Base-by-base conservation (phyloP, 257 asterid genomes). In the Paraleonurus japonicus region DNA sequence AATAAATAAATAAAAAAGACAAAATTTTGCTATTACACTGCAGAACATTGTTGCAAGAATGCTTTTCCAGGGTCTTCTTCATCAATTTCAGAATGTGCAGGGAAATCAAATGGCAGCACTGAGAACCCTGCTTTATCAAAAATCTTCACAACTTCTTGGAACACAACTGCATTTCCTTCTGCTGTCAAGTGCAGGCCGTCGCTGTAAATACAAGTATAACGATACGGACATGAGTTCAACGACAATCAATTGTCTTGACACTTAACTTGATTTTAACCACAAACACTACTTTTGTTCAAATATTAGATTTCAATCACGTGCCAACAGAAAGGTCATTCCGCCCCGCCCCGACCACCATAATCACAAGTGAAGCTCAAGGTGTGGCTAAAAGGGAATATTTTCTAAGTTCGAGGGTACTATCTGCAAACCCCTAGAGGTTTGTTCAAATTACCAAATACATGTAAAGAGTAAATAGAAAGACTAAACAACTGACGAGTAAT, bases 151-250 rank as follows among this genome's bases (percentile, higher is more conserved):
- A 89, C 85, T 84, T 91, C 88, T 79, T 55, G 50, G 57, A 73
- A 68, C 17, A 94, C 95, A 13, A 88, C 75, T 20, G 85, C 85
- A 76, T 95, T 95, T 50, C 99, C 96, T 72, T 87, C 95, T 2
- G 84, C 72, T 9, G 98, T 91, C 71, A 92, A 83, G 81, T 91
- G 99, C 77, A 95, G 80, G 39, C 99, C 99, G 67, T 95, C 99
- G 0, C 98, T 94, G 84, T 27, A 60, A 65, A 76, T 7, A 69
- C 20, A 67, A 33, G 61, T 3, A 43, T 32, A 11, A 35, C 0
- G 16, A 22, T 15, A 37, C 7, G 28, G 4, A 58, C 13, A 33
- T 22, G 26, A 59, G 27, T 60, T 69, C 1, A 4, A 61, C 37
- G 16, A 26, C 20, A 6, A 17, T 24, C 27, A 15, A 9, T 20